Percentiles rank a stretch among this genome's conserved stretches.
Conservation (phyloP, 169 alveolate genomes). For the Neospora caninum region DNA sequence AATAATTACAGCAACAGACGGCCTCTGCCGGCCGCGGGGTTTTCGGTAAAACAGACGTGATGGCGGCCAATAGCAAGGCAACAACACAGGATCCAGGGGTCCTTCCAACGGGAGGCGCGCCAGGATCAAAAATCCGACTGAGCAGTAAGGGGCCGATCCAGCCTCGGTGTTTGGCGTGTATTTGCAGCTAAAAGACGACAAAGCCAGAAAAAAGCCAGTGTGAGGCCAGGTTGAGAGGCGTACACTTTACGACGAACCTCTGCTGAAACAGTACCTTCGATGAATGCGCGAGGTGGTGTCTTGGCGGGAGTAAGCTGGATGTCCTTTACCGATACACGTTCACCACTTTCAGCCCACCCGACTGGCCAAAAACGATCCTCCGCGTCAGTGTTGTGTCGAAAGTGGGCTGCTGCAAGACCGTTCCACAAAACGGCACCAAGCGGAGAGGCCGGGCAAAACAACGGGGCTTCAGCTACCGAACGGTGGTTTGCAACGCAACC, state of each 20-base stretch:
- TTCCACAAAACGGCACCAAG: neutral
- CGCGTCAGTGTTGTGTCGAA: neutral
- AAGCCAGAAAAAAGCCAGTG: neutral
- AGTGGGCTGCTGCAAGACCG: neutral
- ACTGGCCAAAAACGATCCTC: neutral
- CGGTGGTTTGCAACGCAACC: neutral
- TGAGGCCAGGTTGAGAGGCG: neutral
- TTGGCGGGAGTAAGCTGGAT: neutral
- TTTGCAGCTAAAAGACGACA: too few species aligned
- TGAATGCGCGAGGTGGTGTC: neutral
- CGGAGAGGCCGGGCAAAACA: neutral
- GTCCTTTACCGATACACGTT: neutral
- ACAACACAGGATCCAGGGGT: too few species aligned
- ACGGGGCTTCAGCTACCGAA: neutral
- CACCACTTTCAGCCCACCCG: neutral
- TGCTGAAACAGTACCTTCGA: neutral
- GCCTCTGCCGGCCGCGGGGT: too few species aligned
- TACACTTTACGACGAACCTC: neutral
- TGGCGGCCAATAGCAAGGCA: too few species aligned
- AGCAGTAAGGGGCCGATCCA: too few species aligned
- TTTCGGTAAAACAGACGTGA: too few species aligned
- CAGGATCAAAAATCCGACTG: neutral
- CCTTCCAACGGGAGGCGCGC: neutral
- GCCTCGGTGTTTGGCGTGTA: too few species aligned
- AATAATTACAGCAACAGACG: too few species aligned